Evolutionary conservation across 768 basidiomycete species (phyloP).

Genomic region (Phylloporus rhodoxanthus): DNA sequence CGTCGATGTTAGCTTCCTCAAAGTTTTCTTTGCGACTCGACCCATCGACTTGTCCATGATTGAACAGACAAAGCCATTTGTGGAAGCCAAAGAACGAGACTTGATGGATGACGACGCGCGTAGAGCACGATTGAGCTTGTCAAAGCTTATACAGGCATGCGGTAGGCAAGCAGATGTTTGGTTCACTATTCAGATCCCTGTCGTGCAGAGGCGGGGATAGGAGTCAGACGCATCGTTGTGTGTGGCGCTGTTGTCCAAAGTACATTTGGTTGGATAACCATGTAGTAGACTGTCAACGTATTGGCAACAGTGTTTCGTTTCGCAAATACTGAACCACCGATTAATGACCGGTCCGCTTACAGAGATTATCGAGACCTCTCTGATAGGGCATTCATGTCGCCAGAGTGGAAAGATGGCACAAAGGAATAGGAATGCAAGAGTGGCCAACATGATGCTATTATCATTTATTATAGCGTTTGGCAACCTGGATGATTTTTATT

Average conservation of each 20-base stretch:
- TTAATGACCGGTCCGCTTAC: too few species aligned
- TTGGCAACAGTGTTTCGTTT: too few species aligned
- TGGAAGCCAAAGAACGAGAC: neutral
- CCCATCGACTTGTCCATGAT: conserved; percentile 34
- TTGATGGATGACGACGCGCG: neutral
- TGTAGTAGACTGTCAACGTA: neutral
- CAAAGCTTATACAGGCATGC: neutral
- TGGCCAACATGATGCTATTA: too few species aligned
- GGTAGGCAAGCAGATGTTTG: conserved; percentile 2
- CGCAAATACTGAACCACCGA: too few species aligned
- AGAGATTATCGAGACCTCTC: too few species aligned
- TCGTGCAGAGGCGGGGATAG: conserved; percentile 13
- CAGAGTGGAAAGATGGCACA: too few species aligned
- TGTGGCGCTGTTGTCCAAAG: neutral
- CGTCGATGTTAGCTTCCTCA: conserved; percentile 40
- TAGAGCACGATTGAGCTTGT: neutral
- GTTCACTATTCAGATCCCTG: conserved; percentile 17
- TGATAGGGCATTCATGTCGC: too few species aligned
- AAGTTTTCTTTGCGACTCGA: conserved; percentile 37
- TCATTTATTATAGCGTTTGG: too few species aligned
- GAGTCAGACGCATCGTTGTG: neutral
- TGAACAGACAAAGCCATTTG: conserved; percentile 31
- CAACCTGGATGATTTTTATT: too few species aligned
- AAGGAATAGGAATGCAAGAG: too few species aligned
- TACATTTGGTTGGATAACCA: neutral